A percentile compares a stretch with the other conserved stretches of the same genome.
phyloP scores from a whole-genome alignment of 129 eudicot species.

The Mikania micrantha region DNA sequence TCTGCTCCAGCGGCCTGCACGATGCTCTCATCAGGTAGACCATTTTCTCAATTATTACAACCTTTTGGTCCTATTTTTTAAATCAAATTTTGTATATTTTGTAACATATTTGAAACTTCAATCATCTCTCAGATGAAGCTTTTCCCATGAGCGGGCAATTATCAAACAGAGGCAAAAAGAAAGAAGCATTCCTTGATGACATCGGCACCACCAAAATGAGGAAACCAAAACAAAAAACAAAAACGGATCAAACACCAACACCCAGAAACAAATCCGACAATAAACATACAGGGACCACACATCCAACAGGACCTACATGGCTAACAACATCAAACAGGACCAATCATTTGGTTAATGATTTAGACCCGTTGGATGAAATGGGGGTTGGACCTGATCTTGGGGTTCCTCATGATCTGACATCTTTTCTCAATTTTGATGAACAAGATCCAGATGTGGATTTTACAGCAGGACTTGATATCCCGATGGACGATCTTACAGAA shows the following conservation, averaged over 20 bases:
- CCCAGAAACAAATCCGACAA: conserved; percentile 22
- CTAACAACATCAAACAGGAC: conserved; percentile 31
- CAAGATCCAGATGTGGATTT: conserved; percentile 51
- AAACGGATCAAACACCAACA: conserved; percentile 47
- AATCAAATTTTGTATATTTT: too few relatives aligned
- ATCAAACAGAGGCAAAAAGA: conserved; percentile 69
- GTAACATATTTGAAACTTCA: conserved; percentile 25
- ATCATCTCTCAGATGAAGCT: conserved; percentile 46
- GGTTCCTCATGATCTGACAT: conserved; percentile 44
- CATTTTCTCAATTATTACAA: background rate
- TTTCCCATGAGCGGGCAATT: conserved; percentile 53
- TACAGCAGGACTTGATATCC: conserved; percentile 62
- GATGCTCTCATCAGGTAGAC: conserved; percentile 29
- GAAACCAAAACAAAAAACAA: conserved; percentile 58
- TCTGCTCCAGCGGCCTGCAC: conserved; percentile 34
- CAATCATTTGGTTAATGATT: conserved; percentile 18
- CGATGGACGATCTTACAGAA: conserved; percentile 77
- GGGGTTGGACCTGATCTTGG: conserved; percentile 33
- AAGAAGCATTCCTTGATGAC: conserved; percentile 66
- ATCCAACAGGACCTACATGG: conserved; percentile 34
- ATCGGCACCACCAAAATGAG: conserved; percentile 46
- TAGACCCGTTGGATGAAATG: conserved; percentile 60
- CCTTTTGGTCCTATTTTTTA: background rate
- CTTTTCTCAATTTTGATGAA: conserved; percentile 61
- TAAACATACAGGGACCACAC: conserved; percentile 27